phyloP scores from a whole-genome alignment of 805 yeast genomes.

The Spathaspora gorwiae region DNA sequence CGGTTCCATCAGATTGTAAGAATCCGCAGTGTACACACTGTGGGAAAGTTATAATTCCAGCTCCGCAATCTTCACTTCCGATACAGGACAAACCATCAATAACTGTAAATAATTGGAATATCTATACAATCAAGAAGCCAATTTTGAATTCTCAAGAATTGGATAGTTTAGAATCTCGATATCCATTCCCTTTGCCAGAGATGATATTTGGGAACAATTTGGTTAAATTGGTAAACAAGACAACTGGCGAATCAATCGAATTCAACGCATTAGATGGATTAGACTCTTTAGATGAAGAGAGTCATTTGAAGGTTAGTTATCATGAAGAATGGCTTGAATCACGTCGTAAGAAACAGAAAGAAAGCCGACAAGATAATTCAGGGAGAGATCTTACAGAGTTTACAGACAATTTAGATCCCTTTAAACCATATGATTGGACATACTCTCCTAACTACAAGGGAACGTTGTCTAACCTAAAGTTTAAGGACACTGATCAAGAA shows the following conservation, averaged over 20 bases:
- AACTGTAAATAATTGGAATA: slow-evolving; percentile 67
- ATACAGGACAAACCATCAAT: slow-evolving; percentile 66
- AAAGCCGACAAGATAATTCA: slow-evolving; percentile 19
- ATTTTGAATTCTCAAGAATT: slow-evolving; percentile 72
- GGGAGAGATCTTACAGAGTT: slow-evolving; percentile 32
- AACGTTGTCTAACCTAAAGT: slow-evolving; percentile 23
- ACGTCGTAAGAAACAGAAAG: slow-evolving; percentile 21
- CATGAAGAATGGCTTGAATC: slow-evolving; percentile 73
- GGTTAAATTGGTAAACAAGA: slow-evolving; percentile 46
- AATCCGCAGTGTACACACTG: slow-evolving; percentile 57
- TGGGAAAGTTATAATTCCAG: slow-evolving; percentile 72
- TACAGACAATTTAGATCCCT: slow-evolving; percentile 41
- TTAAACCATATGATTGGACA: slow-evolving; percentile 95
- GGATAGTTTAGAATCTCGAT: slow-evolving; percentile 52
- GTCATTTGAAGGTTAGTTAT: slow-evolving; percentile 63
- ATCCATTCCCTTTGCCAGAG: slow-evolving; percentile 86
- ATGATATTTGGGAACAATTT: slow-evolving; percentile 91
- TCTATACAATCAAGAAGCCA: slow-evolving; percentile 69
- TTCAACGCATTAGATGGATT: slow-evolving; percentile 78
- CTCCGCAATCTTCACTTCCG: slow-evolving; percentile 66
- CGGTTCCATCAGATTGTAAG: slow-evolving; percentile 38
- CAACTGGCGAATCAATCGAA: slow-evolving; percentile 41
- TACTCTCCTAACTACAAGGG: slow-evolving; percentile 82
- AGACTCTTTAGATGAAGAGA: slow-evolving; percentile 30
- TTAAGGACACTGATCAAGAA: slow-evolving; percentile 16